Percentiles rank a stretch among this genome's conserved stretches.
Evolutionary conservation across 1,139 yeast species (phyloP).

Genomic region (Hemisphaericaspora xylanilytica): DNA sequence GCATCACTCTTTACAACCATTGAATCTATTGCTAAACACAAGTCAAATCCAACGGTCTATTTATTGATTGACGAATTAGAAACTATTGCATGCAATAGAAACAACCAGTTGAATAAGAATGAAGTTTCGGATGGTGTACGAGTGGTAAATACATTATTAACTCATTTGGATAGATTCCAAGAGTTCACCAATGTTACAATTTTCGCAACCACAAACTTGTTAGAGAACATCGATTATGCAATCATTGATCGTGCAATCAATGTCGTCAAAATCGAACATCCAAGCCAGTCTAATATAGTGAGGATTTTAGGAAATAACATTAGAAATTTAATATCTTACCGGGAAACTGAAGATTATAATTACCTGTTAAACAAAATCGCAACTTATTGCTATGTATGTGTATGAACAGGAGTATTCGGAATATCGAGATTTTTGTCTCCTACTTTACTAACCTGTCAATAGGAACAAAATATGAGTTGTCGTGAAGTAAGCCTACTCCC

Average conservation of each 20-base stretch:
- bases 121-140: slow-evolving; percentile 21
- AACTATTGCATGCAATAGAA: slow-evolving; percentile 35
- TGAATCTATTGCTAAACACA: slow-evolving; percentile 18
- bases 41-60: slow-evolving; percentile 19
- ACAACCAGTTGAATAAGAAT: slow-evolving; percentile 22
- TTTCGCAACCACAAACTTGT: slow-evolving; percentile 34
- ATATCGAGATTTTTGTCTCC: neutral
- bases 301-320: neutral
- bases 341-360: neutral
- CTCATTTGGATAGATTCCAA: slow-evolving; percentile 32
- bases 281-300: slow-evolving; percentile 18
- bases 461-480: slow-evolving; percentile 8
- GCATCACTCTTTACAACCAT: slow-evolving; percentile 28
- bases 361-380: slow-evolving; percentile 7
- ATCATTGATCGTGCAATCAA: slow-evolving; percentile 36
- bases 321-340: neutral
- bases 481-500: slow-evolving; percentile 7
- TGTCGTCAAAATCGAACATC: slow-evolving; percentile 24
- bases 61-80: slow-evolving; percentile 39
- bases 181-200: slow-evolving; percentile 25
- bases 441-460: neutral
- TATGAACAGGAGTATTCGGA: neutral
- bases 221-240: slow-evolving; percentile 26
- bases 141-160: slow-evolving; percentile 36
- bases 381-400: slow-evolving; percentile 8